A percentile compares a stretch with the other conserved stretches of the same genome.
Evolutionary conservation across 768 basidiomycete species (phyloP).

Genomic region (Lentinula boryana): DNA sequence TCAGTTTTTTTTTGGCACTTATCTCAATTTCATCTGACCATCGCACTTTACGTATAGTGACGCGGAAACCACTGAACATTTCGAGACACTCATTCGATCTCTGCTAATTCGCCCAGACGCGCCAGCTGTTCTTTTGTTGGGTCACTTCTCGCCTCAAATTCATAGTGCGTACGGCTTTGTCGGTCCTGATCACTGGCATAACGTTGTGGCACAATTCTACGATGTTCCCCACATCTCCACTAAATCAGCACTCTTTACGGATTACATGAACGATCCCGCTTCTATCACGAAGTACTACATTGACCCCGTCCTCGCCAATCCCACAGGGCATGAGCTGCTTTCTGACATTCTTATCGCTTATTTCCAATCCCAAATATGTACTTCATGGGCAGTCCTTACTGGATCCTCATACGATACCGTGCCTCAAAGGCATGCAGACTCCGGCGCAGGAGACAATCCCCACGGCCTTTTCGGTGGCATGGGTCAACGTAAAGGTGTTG

Average conservation of each 20-base stretch:
- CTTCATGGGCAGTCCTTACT: slow-evolving; percentile 71
- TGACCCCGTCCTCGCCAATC: slow-evolving; percentile 79
- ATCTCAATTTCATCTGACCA: neutral
- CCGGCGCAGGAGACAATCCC: slow-evolving; percentile 29
- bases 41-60: slow-evolving; percentile 39
- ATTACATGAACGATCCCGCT: slow-evolving; percentile 71
- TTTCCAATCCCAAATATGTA: slow-evolving; percentile 85
- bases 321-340: slow-evolving; percentile 77
- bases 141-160: slow-evolving; percentile 88
- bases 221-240: slow-evolving; percentile 91
- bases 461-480: slow-evolving; percentile 82
- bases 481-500: slow-evolving; percentile 71
- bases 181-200: slow-evolving; percentile 89
- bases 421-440: slow-evolving; percentile 34
- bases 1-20: slow-evolving; percentile 33
- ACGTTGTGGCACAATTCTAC: slow-evolving; percentile 91
- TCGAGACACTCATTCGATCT: slow-evolving; percentile 89
- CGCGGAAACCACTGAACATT: slow-evolving; percentile 67
- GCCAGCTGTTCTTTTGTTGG: slow-evolving; percentile 91
- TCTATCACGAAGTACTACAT: slow-evolving; percentile 65
- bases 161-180: slow-evolving; percentile 76
- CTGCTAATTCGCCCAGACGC: slow-evolving; percentile 85
- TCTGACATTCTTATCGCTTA: slow-evolving; percentile 90
- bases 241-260: slow-evolving; percentile 76
- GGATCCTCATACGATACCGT: slow-evolving; percentile 61